Evolutionary conservation across 176 grass and related monocot species (phyloP), one percentile per base, ranked within the genome.

Genomic region (Triticum monococcum): DNA sequence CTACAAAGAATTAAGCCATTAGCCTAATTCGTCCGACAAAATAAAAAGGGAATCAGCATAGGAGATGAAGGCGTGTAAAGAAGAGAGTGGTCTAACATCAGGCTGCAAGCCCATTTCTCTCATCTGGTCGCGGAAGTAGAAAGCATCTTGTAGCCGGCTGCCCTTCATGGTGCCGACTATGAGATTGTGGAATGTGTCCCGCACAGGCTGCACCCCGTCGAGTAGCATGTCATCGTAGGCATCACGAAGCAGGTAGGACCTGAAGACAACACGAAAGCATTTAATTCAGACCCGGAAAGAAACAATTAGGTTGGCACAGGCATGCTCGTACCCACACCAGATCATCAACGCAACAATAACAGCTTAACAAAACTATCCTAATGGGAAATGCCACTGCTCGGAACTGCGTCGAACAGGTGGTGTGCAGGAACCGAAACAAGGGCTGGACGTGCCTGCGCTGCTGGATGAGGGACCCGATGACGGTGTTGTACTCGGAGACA

Each of bases 41-140:
- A 45, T 9, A 8, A 81, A 76, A 35, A 41, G 43, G 69, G 25
- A 68, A 88, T 81, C 13, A 4, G 2, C 68, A 70, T 3, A 56
- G 54, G 75, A 73, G 63, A 85, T 28, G 23, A 80, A 18, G n/a
- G 12, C 69, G 77, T 74, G 62, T 18, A 78, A 84, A 75, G 6
- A 75, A 85, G 87, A 33, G 50, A 84, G 66, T 38, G 18, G 31
- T 81, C 84, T 64, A 62, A 98, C 97, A 92, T 98, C 97, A 86
- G 94, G 97, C 20, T 88, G 84, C 80, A 98, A 80, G 52, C 97
- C 97, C 92, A 92, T 96, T 72, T 90, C 78, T 91, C 91, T 98
- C 97, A 98, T 98, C 89, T 96, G 93, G 65, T 98, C 92, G 36
- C 83, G 92, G 82, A 98, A 98, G 89, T 96, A 98, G 66, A 98